phyloP scores from a whole-genome alignment of 164 flowering plant genomes.

The Hamamelis virginiana region DNA sequence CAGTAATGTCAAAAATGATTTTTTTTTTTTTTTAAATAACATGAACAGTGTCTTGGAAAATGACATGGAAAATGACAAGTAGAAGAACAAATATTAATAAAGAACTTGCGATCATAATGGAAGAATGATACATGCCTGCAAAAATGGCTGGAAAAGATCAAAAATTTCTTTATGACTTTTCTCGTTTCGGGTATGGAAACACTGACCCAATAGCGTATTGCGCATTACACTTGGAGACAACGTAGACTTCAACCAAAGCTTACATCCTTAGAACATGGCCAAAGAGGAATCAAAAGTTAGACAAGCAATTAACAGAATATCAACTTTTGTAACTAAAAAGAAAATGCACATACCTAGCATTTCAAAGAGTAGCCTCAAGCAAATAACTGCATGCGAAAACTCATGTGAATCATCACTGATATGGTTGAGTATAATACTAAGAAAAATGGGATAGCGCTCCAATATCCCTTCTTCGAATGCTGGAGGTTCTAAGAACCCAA shows the following conservation, averaged over 20 bases:
- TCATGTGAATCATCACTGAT: conserved; percentile 82
- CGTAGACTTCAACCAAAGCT: conserved; percentile 86
- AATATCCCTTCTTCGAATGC: conserved; percentile 95
- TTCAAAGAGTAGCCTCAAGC: conserved; percentile 81
- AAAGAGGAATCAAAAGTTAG: conserved; percentile 3
- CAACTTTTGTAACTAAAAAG: conserved; percentile 2
- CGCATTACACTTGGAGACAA: conserved; percentile 95
- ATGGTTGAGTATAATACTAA: conserved; percentile 87
- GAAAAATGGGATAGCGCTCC: conserved; percentile 78
- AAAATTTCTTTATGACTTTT: conserved; percentile 96
- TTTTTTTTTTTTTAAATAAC: neutral
- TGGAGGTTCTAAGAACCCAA: conserved; percentile 81
- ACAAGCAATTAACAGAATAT: neutral
- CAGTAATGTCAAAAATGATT: conserved; percentile 6
- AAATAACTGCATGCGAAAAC: conserved; percentile 80
- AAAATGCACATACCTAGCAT: conserved; percentile 68
- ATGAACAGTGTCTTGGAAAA: neutral
- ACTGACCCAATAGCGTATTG: conserved; percentile 85
- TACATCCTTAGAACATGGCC: conserved; percentile 58
- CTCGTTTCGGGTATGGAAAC: conserved; percentile 91
- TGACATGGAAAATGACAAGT: conserved; percentile 5
- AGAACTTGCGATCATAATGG: conserved; percentile 10
- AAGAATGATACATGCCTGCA: conserved; percentile 64
- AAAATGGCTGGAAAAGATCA: conserved; percentile 90
- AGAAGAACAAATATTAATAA: neutral